phyloP scores from a whole-genome alignment of 495 filamentous ascomycete genomes.

The Talaromyces stipitatus region DNA sequence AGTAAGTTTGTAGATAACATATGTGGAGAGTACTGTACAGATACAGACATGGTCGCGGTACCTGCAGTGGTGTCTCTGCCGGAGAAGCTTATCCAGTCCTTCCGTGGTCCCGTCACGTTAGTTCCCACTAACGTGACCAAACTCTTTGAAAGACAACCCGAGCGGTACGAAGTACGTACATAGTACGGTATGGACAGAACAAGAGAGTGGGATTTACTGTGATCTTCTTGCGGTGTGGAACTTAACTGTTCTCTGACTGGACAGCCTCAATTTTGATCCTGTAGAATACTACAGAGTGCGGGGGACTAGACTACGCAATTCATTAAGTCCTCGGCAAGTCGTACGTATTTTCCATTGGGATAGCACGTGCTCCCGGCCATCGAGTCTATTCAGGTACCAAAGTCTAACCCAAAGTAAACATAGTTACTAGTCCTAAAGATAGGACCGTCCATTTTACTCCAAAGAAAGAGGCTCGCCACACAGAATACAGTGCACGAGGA shows the following conservation, averaged over 20 bases:
- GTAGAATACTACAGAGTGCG: background rate
- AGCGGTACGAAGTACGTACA: background rate
- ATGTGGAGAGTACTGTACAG: background rate
- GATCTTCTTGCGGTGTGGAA: constrained; percentile 1
- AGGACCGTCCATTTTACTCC: no score
- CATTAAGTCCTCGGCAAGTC: no score
- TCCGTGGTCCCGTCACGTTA: background rate
- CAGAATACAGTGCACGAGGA: no score
- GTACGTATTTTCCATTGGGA: no score
- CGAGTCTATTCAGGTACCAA: no score
- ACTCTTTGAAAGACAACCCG: background rate
- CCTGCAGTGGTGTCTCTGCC: constrained; percentile 1
- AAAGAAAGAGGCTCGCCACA: no score
- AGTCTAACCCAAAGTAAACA: no score
- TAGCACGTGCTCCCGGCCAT: no score
- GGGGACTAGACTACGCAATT: background rate
- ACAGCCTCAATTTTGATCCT: background rate
- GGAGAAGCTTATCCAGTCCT: background rate
- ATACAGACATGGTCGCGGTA: background rate
- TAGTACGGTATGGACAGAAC: background rate
- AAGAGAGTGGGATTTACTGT: background rate
- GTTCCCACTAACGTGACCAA: background rate
- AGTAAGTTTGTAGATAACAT: background rate
- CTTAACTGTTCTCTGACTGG: background rate
- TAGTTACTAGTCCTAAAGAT: background rate